Evolutionary conservation across 768 basidiomycete species (phyloP), one percentile per base, ranked within the genome.

Genomic region (Auricularia sp.): DNA sequence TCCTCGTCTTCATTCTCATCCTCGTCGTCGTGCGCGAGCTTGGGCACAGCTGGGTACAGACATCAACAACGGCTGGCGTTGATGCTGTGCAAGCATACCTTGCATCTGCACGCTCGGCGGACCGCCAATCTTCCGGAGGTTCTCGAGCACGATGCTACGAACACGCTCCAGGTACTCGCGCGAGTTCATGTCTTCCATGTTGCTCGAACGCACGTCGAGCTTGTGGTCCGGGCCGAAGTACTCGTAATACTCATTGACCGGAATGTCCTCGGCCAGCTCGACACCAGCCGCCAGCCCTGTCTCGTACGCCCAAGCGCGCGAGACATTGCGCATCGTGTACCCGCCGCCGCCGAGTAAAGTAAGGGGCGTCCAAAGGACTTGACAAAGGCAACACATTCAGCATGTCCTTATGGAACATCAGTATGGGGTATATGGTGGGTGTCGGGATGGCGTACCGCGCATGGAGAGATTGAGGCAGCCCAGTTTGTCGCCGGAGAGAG

Each of bases 151-250:
- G 61, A 95, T 93, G 63, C 85, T 84, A 74, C 91, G 94, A 65
- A 98, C 88, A 58, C 97, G 92, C 54, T 96, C 90, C 65, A 99
- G 81, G 75, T 98, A 99, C 66, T 91, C 90, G 3, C 84, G 85
- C 3, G 92, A 91, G 72, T 99, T 99, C 78, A 96, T 78, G 72
- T 99, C 96, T 69, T 97, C 94, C 66, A 93, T 90, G 73, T 98
- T 99, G 13, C 92, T 94, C 13, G 93, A 79, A 70, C 89, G 92
- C 35, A 99, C 97, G 73, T 99, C 93, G 37, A 99, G 83, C 73
- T 94, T 86, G 71, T 98, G 98, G 71, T 96, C 93, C 2, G 97
- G 97, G 0, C 97, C 97, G 74, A 98, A 98, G 75, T 98, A 98
- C 73, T 98, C 96, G 72, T 95, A 98, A 77, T 98, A 99, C 77